Evolutionary conservation across 2,329 filamentous ascomycete genomes (phyloP), one percentile per base, ranked within the genome.

Genomic region (Trichoderma sp.): DNA sequence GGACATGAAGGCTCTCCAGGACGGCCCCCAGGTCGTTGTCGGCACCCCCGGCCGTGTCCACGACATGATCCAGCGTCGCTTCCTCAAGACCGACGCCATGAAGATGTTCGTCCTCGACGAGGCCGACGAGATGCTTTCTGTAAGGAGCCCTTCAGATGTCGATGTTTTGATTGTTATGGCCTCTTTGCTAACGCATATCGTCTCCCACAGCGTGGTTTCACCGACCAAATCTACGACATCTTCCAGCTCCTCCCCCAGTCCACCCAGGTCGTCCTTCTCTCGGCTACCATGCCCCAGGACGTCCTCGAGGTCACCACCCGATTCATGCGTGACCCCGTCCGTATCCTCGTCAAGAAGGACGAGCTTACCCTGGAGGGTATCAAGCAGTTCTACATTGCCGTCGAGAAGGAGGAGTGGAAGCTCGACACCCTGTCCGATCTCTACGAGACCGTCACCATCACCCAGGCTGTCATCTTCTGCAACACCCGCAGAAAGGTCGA

Each of bases 341-440:
- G 95, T 78, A 98, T 99, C 78, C 87, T 99, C 74, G 95, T 99
- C 82, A 99, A 99, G 91, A 97, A 97, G 88, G 94, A 96, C 78
- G 95, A 99, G 81, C 90, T 99, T 81, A 99, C 95, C 77, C 92
- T 99, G 67, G 95, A 99, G 84, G 95, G 95, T 92, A 96, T 99
- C 79, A 99, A 99, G 88, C 95, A 99, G 81, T 99, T 97, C 85
- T 99, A 97, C 85, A 98, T 99, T 82, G 95, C 95, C 67, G 95
- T 99, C 67, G 95, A 99, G 87, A 98, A 99, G 88, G 95, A 99
- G 81, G 95, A 99, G 78, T 99, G 95, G 95, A 99, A 99, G 85
- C 90, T 99, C 71, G 95, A 99, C 81, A 99, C 95, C 68, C 92
- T 99, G 69, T 98, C 92, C 75, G 95, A 99, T 82, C 83, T 99